Base-by-base conservation (phyloP, 2,329 filamentous ascomycete genomes). In the Pezicula radicicola region DNA sequence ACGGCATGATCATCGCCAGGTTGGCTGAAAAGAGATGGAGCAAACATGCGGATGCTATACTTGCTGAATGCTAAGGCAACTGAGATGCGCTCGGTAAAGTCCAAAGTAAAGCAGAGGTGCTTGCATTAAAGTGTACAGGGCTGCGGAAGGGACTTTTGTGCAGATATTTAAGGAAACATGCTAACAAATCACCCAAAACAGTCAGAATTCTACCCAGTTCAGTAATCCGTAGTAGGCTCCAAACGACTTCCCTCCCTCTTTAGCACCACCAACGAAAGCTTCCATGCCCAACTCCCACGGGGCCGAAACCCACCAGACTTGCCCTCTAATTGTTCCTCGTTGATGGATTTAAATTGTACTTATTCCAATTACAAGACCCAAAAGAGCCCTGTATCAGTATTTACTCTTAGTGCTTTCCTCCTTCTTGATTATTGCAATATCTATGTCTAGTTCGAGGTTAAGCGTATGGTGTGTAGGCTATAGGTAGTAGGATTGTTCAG, bases 131-230 rank as follows among this genome's bases (percentile, higher is more conserved):
- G n/a, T n/a, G n/a, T n/a, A n/a, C n/a, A n/a, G n/a, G n/a, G n/a
- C n/a, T n/a, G n/a, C n/a, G n/a, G 21, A 21, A 21, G 5, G 3
- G 21, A 21, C 3, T 21, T 21, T 21, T 21, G 3, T 21, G 21
- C 21, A 21, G 21, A 21, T 19, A 35, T 16, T n/a, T n/a, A 9
- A 40, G 3, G 15, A 5, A 18, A 7, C n/a, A 13, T 12, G 18
- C 15, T 30, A 12, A 30, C 13, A 5, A 44, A 19, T 40, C 21
- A 39, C 51, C 47, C 19, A 16, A 19, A 15, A 6, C 49, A 89
- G 84, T 91, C 87, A 28, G 84, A 89, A 57, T 93, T 93, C 66
- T 93, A 93, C 63, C 81, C 87, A 0, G 87, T 92, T 3, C 89
- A 92, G 65, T 84, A 89, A 68, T 83, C 87, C 0, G 80, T 89